Evolutionary conservation across 352 stramenopile species (phyloP).

Genomic region (Phytopythium oedochilum): DNA sequence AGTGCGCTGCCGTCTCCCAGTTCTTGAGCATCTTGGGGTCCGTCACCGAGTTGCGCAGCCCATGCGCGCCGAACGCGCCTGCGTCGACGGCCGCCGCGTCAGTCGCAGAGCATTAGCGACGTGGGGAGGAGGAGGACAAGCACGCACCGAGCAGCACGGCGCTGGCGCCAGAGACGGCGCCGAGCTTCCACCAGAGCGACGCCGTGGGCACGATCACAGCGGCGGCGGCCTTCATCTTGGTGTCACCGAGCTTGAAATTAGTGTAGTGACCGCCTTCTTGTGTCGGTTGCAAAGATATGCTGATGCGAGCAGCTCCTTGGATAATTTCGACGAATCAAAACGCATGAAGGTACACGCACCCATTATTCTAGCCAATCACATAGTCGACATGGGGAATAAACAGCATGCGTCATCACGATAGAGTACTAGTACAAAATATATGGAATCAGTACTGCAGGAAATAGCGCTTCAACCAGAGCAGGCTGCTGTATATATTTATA

Average conservation of each 20-base stretch:
- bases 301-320: not conserved
- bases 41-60: constrained; percentile 54
- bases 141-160: constrained; percentile 48
- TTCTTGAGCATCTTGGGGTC: constrained; percentile 82
- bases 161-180: constrained; percentile 60
- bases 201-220: constrained; percentile 51
- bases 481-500: not conserved
- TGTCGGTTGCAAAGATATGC: too few relatives aligned
- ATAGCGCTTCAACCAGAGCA: not conserved
- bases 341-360: not conserved
- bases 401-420: not conserved
- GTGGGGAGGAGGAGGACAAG: not conserved
- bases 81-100: not conserved
- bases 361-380: not conserved
- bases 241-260: not conserved
- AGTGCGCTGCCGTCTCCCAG: constrained; percentile 79
- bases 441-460: not conserved
- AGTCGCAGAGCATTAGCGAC: constrained; percentile 3
- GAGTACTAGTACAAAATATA: not conserved
- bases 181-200: constrained; percentile 80
- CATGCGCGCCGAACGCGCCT: constrained; percentile 81
- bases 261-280: too few relatives aligned
- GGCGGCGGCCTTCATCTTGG: not conserved
- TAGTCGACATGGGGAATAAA: not conserved
- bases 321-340: not conserved